Percentiles rank a stretch among this genome's conserved stretches.
Conservation (phyloP, 164 flowering plant species). For the Vitis labrusca region DNA sequence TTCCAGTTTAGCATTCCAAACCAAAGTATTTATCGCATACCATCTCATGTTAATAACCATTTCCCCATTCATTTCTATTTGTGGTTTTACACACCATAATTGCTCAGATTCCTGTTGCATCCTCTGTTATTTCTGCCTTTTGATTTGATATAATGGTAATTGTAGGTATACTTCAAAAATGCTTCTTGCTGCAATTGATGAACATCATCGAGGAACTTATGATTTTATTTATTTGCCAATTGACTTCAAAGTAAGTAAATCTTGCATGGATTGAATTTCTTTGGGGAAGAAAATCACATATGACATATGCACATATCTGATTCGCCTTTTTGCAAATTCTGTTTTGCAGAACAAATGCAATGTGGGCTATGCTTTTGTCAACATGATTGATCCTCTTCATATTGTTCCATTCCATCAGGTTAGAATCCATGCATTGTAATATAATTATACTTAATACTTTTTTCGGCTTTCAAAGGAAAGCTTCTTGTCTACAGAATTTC, state of each 20-base stretch:
- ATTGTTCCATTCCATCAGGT: conserved; percentile 79
- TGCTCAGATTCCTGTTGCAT: not conserved
- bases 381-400: conserved; percentile 65
- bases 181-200: conserved; percentile 85
- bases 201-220: conserved; percentile 67
- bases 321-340: not conserved
- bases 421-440: conserved; percentile 5
- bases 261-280: not conserved
- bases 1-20: not conserved
- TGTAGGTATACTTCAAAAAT: conserved; percentile 83
- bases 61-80: not conserved
- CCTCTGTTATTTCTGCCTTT: not conserved
- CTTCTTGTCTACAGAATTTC: not conserved
- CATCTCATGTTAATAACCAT: not conserved
- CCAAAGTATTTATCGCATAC: not conserved
- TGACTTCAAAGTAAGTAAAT: conserved; percentile 71
- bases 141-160: conserved; percentile 4
- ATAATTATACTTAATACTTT: not conserved
- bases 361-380: conserved; percentile 91
- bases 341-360: conserved; percentile 78
- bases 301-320: not conserved
- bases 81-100: not conserved
- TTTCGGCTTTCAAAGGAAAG: not conserved
- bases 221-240: conserved; percentile 87
- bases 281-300: not conserved